Conservation (phyloP, 108 stramenopile species). For the Heterococcus sp. region DNA sequence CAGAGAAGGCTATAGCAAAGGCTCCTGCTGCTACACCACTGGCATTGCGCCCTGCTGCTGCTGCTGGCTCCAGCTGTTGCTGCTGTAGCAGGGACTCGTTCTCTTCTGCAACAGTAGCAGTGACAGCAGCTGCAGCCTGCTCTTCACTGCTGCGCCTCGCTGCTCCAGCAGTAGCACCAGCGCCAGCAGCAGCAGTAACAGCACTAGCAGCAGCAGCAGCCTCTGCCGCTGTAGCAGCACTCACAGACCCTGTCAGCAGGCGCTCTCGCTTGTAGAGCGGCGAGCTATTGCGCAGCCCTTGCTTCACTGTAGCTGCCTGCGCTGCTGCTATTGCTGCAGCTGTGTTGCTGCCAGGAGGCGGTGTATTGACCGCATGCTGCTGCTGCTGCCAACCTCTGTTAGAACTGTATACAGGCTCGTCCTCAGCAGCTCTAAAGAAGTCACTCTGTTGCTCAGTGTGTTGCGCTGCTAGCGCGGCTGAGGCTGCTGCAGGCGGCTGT, state of each 20-base stretch:
- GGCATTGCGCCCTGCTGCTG: background rate
- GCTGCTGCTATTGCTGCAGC: background rate
- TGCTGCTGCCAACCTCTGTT: background rate
- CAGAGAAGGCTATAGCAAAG: background rate
- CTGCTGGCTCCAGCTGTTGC: background rate
- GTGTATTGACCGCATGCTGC: too few relatives aligned
- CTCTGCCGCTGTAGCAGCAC: background rate
- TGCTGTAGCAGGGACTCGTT: background rate
- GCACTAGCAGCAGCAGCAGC: background rate
- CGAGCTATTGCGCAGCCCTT: slow-evolving; percentile 9
- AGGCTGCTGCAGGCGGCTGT: background rate
- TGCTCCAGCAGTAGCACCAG: background rate
- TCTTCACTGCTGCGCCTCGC: background rate
- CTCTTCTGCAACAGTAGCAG: background rate
- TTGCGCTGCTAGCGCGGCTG: background rate
- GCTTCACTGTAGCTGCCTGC: background rate
- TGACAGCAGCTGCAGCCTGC: background rate
- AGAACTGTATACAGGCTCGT: background rate
- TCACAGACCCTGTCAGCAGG: slow-evolving; percentile 15
- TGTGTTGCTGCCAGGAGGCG: background rate
- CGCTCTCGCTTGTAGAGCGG: slow-evolving; percentile 7
- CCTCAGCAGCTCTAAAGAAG: background rate
- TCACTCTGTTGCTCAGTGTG: background rate
- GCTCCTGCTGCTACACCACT: slow-evolving; percentile 1
- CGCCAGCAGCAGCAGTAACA: background rate